Evolutionary conservation across 345 rosid species (phyloP), one percentile per base, ranked within the genome.

Genomic region (Eucalyptus fibrosa): DNA sequence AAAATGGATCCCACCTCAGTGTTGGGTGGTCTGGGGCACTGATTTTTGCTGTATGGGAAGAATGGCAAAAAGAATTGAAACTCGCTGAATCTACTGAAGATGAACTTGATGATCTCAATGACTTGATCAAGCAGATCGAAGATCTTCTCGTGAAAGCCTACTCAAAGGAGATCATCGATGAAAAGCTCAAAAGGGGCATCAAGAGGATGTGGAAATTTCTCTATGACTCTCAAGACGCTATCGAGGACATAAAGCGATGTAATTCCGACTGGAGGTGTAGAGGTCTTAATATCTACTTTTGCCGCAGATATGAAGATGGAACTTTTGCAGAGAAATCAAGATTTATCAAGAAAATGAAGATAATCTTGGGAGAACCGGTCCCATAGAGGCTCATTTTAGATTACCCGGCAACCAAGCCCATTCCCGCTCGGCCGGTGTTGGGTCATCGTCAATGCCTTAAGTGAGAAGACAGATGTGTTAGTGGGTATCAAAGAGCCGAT

Each of bases 301-400:
- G 15, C 15, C 4, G 6, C 0, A 28, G 28, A 28, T 10, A 59
- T 1, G 3, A 3, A 5, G 28, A 59, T 1, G 7, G 15, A 59
- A 59, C 65, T 59, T 59, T 59, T 11, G 26, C 15, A 3, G 65
- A 21, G 12, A 11, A 56, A 56, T 56, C 62, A 56, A 56, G 62
- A 56, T 24, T 9, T 56, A 9, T 56, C 28, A 56, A 56, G 5
- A 10, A 56, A 11, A 23, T 0, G 14, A 9, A 56, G 62, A 24
- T 23, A 23, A 9, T 56, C 62, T 56, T 23, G 28, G 62, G 62
- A 23, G 24, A 53, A 53, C 4, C 13, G 6, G 28, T 56, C 6
- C 62, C 12, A 21, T 11, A 56, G 26, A 56, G 28, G 12, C 12
- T 56, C 5, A 9, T 56, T 21, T 21, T 23, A 24, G 62, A 53